Conservation (phyloP, 2,329 filamentous ascomycete species). For the Lecanicillium sp. region DNA sequence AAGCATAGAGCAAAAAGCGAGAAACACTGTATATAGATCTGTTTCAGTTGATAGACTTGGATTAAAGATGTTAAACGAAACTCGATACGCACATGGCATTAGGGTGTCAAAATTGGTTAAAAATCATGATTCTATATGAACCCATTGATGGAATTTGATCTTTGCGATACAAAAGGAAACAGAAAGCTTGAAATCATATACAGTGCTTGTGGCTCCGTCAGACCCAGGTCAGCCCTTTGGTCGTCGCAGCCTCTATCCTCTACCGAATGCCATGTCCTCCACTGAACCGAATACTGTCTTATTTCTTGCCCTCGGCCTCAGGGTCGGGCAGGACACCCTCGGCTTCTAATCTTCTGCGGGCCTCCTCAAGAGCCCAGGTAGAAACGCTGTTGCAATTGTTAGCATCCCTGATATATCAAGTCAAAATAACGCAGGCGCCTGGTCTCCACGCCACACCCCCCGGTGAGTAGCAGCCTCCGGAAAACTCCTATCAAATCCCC, state of each 20-base stretch:
- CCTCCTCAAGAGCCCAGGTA: constrained; percentile 98
- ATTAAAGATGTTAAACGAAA: not conserved
- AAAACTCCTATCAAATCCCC: not conserved
- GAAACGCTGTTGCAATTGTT: constrained; percentile 66
- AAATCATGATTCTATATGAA: constrained; percentile 20
- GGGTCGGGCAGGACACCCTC: constrained; percentile 90
- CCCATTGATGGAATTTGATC: constrained; percentile 24
- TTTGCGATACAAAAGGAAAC: constrained; percentile 18
- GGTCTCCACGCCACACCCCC: constrained; percentile 15
- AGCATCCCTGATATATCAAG: constrained; percentile 18
- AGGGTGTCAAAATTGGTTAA: constrained; percentile 5
- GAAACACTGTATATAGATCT: constrained; percentile 13
- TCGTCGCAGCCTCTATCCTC: constrained; percentile 10
- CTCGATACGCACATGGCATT: not conserved
- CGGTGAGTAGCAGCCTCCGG: constrained; percentile 1
- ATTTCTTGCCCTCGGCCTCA: constrained; percentile 50
- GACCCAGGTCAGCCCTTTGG: constrained; percentile 13
- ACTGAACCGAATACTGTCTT: constrained; percentile 19
- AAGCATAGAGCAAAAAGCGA: constrained; percentile 13
- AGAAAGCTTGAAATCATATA: constrained; percentile 29
- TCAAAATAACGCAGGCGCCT: constrained; percentile 20
- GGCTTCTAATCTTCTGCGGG: constrained; percentile 85
- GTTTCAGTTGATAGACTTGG: constrained; percentile 1
- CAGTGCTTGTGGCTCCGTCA: constrained; percentile 17
- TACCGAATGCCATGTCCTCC: constrained; percentile 6